Base-by-base conservation (phyloP, 441 rosid species). In the Aquilaria agallochum region DNA sequence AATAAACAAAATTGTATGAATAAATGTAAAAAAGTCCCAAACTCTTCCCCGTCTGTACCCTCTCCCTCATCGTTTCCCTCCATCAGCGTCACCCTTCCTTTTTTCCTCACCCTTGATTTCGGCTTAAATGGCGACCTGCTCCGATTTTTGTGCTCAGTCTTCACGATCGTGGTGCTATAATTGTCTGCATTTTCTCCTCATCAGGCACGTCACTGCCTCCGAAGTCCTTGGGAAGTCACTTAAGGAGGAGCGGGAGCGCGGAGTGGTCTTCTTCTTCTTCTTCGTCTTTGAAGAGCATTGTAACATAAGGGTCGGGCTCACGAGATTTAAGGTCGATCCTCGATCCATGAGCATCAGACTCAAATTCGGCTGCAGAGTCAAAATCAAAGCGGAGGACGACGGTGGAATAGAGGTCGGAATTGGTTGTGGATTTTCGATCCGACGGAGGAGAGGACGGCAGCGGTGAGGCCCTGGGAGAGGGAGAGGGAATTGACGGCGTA, bases 131-230 rank as follows among this genome's bases (percentile, higher is more conserved):
- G 42, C 40, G 63, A 56, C 59, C 64, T 68, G 27, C 53, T 59
- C 45, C 15, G 81, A 59, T 15, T 50, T 72, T 30, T 66, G 56
- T 81, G 81, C 60, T 66, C 74, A 4, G 83, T 75, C 65, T 86
- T 95, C 54, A 89, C 84, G 44, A 91, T 87, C 96, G 89, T 82
- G 2, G 99, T 95, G 11, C 92, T 88, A 53, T 83, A 95, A 63
- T 89, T 97, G 0, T 65, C 81, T 0, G 12, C 50, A 20, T 63
- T 86, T 58, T 68, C 79, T 75, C 88, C 1, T 78, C 74, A 64
- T 84, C 90, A 70, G 58, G 80, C 72, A 44, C 84, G 42, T 88
- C 74, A 46, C 83, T 84, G 31, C 88, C 92, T 2, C 98, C 99
- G 61, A 92, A 89, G 73, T 89, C 97, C 60, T 92, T 95, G 47